phyloP scores from a whole-genome alignment of 2,329 filamentous ascomycete species.

The Colletotrichum simmondsii region DNA sequence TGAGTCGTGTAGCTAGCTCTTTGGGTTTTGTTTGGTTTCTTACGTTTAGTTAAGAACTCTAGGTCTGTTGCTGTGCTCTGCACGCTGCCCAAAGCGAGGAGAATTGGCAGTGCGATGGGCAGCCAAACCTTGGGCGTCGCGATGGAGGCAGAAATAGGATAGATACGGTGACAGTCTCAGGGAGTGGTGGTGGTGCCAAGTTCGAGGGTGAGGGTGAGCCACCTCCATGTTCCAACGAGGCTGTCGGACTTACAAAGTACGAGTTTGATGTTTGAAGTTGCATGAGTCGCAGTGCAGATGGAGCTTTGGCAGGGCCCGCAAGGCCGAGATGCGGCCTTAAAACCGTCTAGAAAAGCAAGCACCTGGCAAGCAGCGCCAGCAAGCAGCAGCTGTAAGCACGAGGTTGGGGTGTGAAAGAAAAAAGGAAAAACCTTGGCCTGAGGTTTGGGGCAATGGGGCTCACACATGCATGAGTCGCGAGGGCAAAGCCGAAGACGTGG shows the following conservation, averaged over 20 bases:
- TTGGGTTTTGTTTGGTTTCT: not conserved
- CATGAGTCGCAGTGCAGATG: constrained; percentile 30
- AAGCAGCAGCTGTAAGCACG: not conserved
- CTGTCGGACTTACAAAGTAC: constrained; percentile 10
- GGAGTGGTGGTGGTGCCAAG: constrained; percentile 8
- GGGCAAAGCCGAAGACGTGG: constrained; percentile 8
- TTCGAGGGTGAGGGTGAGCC: not conserved
- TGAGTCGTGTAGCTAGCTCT: not conserved
- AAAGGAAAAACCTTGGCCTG: constrained; percentile 15
- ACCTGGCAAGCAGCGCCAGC: not conserved
- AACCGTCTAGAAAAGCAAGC: not conserved
- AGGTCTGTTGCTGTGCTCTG: not conserved
- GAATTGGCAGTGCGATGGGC: not conserved
- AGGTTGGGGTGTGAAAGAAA: not conserved
- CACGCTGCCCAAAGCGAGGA: constrained; percentile 1
- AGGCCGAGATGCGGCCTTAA: constrained; percentile 28
- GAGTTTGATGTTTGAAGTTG: constrained; percentile 26
- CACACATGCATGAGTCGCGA: constrained; percentile 32
- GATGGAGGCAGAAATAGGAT: not conserved
- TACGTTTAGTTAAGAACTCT: not conserved
- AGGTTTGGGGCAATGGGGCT: not conserved
- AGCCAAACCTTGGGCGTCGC: constrained; percentile 1
- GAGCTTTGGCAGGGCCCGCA: constrained; percentile 18
- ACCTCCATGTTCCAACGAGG: constrained; percentile 9
- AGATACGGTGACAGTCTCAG: not conserved